Evolutionary conservation across 768 basidiomycete species (phyloP).

Genomic region (Tricholoma sp.): DNA sequence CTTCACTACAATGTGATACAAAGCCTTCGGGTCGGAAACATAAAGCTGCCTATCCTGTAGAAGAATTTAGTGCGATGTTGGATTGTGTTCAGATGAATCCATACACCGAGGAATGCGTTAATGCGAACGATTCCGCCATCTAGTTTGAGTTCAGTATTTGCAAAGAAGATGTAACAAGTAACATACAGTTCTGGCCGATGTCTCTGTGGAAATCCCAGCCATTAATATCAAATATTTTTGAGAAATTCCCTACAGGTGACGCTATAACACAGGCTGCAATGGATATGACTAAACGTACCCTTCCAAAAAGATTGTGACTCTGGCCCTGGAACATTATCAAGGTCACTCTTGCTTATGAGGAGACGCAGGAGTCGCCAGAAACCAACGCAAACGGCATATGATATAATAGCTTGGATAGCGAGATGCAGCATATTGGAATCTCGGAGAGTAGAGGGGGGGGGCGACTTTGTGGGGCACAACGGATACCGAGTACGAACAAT

Average conservation of each 20-base stretch:
- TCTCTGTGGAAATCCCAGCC: neutral
- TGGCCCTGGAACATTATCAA: slow-evolving; percentile 33
- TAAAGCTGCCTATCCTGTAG: slow-evolving; percentile 20
- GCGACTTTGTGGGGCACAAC: neutral
- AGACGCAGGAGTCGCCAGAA: slow-evolving; percentile 9
- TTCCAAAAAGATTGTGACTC: slow-evolving; percentile 21
- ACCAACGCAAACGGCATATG: slow-evolving; percentile 7
- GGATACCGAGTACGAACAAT: neutral
- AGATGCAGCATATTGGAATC: slow-evolving; percentile 4
- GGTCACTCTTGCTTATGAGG: slow-evolving; percentile 15
- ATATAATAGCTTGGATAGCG: slow-evolving; percentile 1
- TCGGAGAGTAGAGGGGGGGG: neutral
- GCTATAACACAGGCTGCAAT: neutral
- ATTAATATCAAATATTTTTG: neutral
- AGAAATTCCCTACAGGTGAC: neutral
- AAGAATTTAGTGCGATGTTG: neutral
- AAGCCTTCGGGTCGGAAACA: slow-evolving; percentile 31
- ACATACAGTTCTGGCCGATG: neutral
- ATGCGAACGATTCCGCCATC: slow-evolving; percentile 16
- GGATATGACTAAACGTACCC: slow-evolving; percentile 13
- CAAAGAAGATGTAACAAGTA: neutral
- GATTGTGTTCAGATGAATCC: neutral
- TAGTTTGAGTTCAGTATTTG: neutral
- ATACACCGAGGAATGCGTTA: slow-evolving; percentile 15
- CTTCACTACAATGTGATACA: slow-evolving; percentile 32